These are phyloP conservation scores for Lunasporangiospora selenospora DNA, from an alignment of 192 early-diverging fungal genomes.

Conservation along the genomic window DNA sequence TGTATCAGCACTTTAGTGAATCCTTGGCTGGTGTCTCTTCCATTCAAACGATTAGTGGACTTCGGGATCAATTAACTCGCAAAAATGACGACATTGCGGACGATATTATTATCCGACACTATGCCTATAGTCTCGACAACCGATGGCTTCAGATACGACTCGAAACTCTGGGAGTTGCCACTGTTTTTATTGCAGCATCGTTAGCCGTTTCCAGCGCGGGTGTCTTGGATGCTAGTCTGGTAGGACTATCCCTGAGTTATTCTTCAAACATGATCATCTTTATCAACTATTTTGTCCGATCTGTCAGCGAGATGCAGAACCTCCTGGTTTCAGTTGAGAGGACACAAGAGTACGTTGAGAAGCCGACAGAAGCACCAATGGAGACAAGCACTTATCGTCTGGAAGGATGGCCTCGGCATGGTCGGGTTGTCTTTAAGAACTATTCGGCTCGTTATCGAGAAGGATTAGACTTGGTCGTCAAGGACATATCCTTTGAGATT, in stretches of 20 bases:
- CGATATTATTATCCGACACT: neutral
- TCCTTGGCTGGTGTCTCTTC: slow-evolving; percentile 62
- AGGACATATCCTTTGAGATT: slow-evolving; percentile 59
- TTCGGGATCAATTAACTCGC: neutral
- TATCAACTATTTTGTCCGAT: slow-evolving; percentile 73
- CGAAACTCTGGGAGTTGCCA: slow-evolving; percentile 54
- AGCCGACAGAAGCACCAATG: slow-evolving; percentile 79
- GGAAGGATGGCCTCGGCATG: slow-evolving; percentile 75
- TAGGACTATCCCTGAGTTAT: slow-evolving; percentile 76
- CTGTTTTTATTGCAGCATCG: slow-evolving; percentile 78
- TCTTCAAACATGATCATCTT: slow-evolving; percentile 75
- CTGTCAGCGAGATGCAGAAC: slow-evolving; percentile 75
- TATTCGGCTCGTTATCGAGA: slow-evolving; percentile 82
- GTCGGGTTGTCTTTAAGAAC: slow-evolving; percentile 71
- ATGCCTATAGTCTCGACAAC: slow-evolving; percentile 57
- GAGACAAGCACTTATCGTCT: slow-evolving; percentile 54
- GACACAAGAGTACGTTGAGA: slow-evolving; percentile 75
- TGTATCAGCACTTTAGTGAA: slow-evolving; percentile 74
- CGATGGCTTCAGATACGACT: slow-evolving; percentile 71
- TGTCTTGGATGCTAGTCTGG: slow-evolving; percentile 70
- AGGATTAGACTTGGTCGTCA: slow-evolving; percentile 79
- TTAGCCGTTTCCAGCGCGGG: slow-evolving; percentile 70
- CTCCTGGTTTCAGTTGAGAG: slow-evolving; percentile 82
- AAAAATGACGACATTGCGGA: slow-evolving; percentile 1
- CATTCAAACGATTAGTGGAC: slow-evolving; percentile 72